phyloP scores from a whole-genome alignment of 805 yeast genomes.

The Pichia paraexigua region DNA sequence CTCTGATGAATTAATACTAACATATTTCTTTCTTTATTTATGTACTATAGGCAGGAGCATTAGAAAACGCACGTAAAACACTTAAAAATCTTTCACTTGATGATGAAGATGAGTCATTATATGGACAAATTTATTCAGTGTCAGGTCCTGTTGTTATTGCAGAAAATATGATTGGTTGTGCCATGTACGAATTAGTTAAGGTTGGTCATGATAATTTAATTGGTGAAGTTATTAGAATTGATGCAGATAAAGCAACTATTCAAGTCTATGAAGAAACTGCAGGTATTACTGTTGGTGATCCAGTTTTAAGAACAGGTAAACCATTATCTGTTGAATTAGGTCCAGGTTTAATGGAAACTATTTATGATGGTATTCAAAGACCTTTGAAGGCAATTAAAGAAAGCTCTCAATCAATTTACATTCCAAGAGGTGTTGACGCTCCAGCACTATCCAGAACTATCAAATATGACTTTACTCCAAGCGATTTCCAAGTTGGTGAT shows the following conservation, averaged over 20 bases:
- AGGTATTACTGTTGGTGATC: conserved; percentile 98
- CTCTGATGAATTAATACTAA: background rate
- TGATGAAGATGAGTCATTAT: conserved; percentile 67
- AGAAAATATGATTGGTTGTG: conserved; percentile 98
- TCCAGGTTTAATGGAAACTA: conserved; percentile 98
- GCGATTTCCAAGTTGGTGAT: conserved; percentile 80
- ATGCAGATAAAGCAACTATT: conserved; percentile 93
- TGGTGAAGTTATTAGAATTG: conserved; percentile 97
- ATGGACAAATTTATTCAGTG: conserved; percentile 87
- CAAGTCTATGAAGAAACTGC: conserved; percentile 99
- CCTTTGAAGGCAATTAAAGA: conserved; percentile 93
- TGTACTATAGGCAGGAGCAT: conserved; percentile 71
- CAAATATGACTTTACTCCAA: conserved; percentile 81
- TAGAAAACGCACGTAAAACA: conserved; percentile 95
- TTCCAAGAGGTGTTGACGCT: conserved; percentile 97
- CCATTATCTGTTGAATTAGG: conserved; percentile 99
- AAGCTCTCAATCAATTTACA: conserved; percentile 81
- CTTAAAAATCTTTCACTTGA: conserved; percentile 78
- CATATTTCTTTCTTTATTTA: conserved; percentile 35
- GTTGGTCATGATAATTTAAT: conserved; percentile 96
- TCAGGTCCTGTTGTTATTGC: conserved; percentile 98
- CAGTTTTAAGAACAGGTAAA: conserved; percentile 95
- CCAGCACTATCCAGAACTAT: conserved; percentile 85
- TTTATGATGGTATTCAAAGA: conserved; percentile 99
- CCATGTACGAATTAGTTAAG: conserved; percentile 97